Evolutionary conservation across 148 eudicot species (phyloP), one percentile per base, ranked within the genome.

Genomic region (Nepenthes mirabilis): DNA sequence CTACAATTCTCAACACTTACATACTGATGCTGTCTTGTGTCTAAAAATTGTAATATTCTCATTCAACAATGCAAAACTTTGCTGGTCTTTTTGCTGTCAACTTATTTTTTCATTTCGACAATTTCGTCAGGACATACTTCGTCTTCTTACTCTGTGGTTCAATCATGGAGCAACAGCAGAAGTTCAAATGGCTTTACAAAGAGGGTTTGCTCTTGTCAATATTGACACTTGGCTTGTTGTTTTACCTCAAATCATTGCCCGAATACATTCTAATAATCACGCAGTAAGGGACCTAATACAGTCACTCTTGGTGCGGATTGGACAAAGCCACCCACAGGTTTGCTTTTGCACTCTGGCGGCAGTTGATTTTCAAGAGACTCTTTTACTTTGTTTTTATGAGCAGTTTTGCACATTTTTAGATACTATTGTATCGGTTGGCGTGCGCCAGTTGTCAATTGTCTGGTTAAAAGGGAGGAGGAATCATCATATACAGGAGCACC

Each of bases 181-280:
- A 68, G 99, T 94, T 75, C 99, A 94, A 69, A 70, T 36, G 73
- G 99, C 99, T 69, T 74, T 94, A 33, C 84, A 84, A 51, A 84
- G 54, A 63, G 97, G 99, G 68, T 94, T 94, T 81, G 68, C 80
- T 33, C 88, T 79, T 70, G 97, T 94, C 57, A 94, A 84, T 74
- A 94, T 94, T 72, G 84, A 94, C 72, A 94, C 99, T 14, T 94
- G 99, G 99, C 80, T 89, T 74, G 99, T 80, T 74, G 99, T 94
- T 72, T 79, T 94, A 61, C 99, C 99, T 62, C 97, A 94, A 72
- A 89, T 89, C 55, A 94, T 94, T 71, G 99, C 97, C 37, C 79
- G 97, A 52, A 94, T 94, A 75, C 99, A 94, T 77, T 94, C 99
- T 52, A 89, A 94, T 70, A 86, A 86, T 62, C 82, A 75, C 52